Evolutionary conservation across 1,139 yeast species (phyloP).

Genomic region (Saccharomyces pastorianus): DNA sequence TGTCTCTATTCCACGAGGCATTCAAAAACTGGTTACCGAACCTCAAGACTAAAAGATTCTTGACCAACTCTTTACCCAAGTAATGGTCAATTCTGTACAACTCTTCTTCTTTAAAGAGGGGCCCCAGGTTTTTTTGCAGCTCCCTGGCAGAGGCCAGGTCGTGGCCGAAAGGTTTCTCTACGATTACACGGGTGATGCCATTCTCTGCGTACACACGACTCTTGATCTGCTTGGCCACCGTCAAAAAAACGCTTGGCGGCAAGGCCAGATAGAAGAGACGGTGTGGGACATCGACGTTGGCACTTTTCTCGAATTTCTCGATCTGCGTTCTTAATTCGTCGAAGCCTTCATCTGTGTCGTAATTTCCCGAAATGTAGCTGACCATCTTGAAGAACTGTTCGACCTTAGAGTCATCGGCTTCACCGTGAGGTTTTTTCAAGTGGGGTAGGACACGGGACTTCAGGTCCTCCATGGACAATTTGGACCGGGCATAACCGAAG

Average conservation of each 20-base stretch:
- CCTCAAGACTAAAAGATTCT: constrained; percentile 78
- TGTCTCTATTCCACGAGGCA: constrained; percentile 80
- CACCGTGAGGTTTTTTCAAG: constrained; percentile 50
- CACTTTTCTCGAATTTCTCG: constrained; percentile 48
- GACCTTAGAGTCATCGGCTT: constrained; percentile 39
- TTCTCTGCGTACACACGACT: constrained; percentile 54
- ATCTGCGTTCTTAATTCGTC: constrained; percentile 46
- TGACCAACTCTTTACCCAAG: constrained; percentile 95
- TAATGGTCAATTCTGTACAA: constrained; percentile 94
- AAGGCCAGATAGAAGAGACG: constrained; percentile 86
- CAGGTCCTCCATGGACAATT: constrained; percentile 58
- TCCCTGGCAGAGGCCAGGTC: constrained; percentile 73
- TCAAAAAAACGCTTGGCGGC: constrained; percentile 86
- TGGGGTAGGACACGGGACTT: constrained; percentile 55
- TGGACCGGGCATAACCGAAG: constrained; percentile 87
- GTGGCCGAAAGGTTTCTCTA: constrained; percentile 96
- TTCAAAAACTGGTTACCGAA: constrained; percentile 81
- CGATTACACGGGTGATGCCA: constrained; percentile 74
- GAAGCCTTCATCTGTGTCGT: constrained; percentile 74
- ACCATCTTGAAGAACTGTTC: constrained; percentile 59
- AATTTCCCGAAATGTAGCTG: constrained; percentile 67
- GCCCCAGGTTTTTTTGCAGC: constrained; percentile 69
- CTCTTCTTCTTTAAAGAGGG: constrained; percentile 85
- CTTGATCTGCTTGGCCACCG: constrained; percentile 70
- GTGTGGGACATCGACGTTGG: constrained; percentile 44